A percentile compares a stretch with the other conserved stretches of the same genome.
Evolutionary conservation across 176 grass and related monocot genomes (phyloP).

Genomic region (Triticum turgidum): DNA sequence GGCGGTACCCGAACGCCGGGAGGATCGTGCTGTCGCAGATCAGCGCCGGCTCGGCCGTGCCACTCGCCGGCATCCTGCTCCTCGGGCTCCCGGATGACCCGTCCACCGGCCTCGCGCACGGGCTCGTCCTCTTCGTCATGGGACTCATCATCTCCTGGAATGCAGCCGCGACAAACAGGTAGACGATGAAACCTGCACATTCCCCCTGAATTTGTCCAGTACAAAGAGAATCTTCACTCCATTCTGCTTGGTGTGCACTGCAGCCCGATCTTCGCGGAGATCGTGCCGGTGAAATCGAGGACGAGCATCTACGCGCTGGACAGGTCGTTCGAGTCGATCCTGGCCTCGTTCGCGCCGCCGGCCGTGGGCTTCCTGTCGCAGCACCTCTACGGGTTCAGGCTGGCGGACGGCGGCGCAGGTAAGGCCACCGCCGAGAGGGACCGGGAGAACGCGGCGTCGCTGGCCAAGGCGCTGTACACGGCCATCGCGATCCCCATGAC

Average conservation of each 20-base stretch:
- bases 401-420: slow-evolving; percentile 11
- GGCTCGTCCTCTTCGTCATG: slow-evolving; percentile 49
- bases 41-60: slow-evolving; percentile 53
- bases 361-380: slow-evolving; percentile 61
- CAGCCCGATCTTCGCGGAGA: slow-evolving; percentile 91
- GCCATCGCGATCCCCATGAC: slow-evolving; percentile 52
- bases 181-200: not conserved
- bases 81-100: slow-evolving; percentile 44
- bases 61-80: slow-evolving; percentile 42
- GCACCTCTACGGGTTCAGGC: slow-evolving; percentile 64
- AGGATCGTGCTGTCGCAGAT: slow-evolving; percentile 70
- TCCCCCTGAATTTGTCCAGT: not conserved
- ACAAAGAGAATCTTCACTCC: not conserved
- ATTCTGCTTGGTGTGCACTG: not conserved
- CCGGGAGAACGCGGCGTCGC: slow-evolving; percentile 67
- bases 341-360: slow-evolving; percentile 78
- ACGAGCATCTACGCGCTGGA: slow-evolving; percentile 77
- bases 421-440: slow-evolving; percentile 38
- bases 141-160: slow-evolving; percentile 70
- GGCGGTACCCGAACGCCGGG: slow-evolving; percentile 41
- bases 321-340: slow-evolving; percentile 63
- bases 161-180: slow-evolving; percentile 51
- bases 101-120: slow-evolving; percentile 51
- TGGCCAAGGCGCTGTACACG: slow-evolving; percentile 85
- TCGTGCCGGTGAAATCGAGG: slow-evolving; percentile 74